Evolutionary conservation across 2,329 filamentous ascomycete genomes (phyloP).

Genomic region (Penicillium sp.): DNA sequence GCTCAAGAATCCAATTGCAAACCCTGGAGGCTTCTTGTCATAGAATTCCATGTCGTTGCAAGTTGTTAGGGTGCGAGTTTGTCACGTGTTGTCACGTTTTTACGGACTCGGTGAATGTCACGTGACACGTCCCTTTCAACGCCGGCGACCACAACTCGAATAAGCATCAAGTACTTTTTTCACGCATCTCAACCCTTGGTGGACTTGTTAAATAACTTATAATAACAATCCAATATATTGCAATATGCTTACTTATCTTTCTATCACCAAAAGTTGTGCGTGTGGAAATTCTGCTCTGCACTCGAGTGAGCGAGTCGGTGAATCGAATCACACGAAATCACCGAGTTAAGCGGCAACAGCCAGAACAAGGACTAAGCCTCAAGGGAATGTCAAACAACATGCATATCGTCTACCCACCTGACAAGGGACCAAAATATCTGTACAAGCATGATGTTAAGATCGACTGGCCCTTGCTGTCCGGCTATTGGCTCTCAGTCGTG

Average conservation of each 20-base stretch:
- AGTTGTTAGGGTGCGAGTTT: neutral
- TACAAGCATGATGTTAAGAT: constrained; percentile 3
- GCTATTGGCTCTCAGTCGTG: constrained; percentile 24
- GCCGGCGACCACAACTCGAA: neutral
- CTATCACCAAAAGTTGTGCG: neutral
- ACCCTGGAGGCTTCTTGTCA: neutral
- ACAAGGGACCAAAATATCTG: neutral
- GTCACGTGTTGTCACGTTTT: neutral
- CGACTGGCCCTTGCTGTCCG: neutral
- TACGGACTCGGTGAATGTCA: neutral
- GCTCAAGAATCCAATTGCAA: neutral
- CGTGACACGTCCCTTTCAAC: neutral
- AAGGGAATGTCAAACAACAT: neutral
- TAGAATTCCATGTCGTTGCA: neutral
- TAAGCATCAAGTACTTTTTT: neutral
- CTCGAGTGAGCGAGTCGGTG: neutral
- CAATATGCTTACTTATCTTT: neutral
- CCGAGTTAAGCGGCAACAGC: neutral
- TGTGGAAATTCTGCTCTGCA: neutral
- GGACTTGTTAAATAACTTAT: neutral
- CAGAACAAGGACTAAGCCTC: neutral
- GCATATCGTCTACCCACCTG: neutral
- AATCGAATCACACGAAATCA: neutral
- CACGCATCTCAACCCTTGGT: neutral
- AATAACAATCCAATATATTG: neutral